Percentiles rank a stretch among this genome's conserved stretches.
Conservation (phyloP, 2,329 filamentous ascomycete genomes). For the Neonectria ditissima region DNA sequence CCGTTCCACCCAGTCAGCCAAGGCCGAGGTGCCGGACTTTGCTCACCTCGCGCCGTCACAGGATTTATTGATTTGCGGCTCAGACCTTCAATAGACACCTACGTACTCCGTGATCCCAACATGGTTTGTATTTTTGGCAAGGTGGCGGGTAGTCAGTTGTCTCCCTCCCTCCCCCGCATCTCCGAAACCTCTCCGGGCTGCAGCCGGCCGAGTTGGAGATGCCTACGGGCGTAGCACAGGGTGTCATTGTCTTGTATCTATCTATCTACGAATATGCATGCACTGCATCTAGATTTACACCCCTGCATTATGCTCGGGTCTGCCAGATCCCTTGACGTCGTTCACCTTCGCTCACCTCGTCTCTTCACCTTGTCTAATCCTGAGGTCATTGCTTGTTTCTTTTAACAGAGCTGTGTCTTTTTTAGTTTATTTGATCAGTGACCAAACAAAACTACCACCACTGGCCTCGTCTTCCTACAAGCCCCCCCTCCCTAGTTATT, state of each 20-base stretch:
- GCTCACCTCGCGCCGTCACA: not conserved
- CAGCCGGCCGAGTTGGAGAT: not conserved
- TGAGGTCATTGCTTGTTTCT: not conserved
- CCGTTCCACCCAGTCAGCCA: not conserved
- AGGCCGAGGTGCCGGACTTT: slow-evolving; percentile 59
- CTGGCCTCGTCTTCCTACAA: not conserved
- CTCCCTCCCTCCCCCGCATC: slow-evolving; percentile 5
- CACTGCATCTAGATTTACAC: not conserved
- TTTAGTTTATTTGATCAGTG: no score
- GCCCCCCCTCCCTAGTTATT: not conserved
- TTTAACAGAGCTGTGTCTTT: not conserved
- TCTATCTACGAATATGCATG: not conserved
- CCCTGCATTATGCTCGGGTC: not conserved
- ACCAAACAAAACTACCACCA: not conserved
- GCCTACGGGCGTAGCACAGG: not conserved
- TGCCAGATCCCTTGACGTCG: not conserved
- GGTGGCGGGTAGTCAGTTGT: no score
- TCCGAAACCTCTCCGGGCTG: slow-evolving; percentile 12
- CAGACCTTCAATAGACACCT: no score
- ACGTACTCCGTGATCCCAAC: no score
- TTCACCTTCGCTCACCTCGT: not conserved
- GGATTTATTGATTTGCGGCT: no score
- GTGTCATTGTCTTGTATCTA: not conserved
- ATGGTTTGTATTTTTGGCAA: no score
- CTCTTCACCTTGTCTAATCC: not conserved